A percentile compares a stretch with the other conserved stretches of the same genome.
Evolutionary conservation across 1,284 basidiomycete species (phyloP).

Genomic region (Anthracocystis panici-leucophaei): DNA sequence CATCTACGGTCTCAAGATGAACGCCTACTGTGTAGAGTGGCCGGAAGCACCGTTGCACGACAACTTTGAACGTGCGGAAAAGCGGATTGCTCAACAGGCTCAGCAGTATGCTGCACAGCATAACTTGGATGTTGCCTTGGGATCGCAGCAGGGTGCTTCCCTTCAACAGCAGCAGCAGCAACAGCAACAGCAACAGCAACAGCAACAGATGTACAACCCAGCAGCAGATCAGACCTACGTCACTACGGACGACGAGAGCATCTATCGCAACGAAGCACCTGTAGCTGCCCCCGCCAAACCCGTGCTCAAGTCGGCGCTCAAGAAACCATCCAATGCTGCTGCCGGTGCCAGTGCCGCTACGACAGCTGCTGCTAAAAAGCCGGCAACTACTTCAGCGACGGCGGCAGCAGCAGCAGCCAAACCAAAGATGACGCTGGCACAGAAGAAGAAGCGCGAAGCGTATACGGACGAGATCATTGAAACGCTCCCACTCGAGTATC

Average conservation of each 20-base stretch:
- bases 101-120: conserved; percentile 50
- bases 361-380: conserved; percentile 21
- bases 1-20: conserved; percentile 93
- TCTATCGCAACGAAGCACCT: conserved; percentile 37
- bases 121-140: conserved; percentile 18
- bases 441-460: conserved; percentile 76
- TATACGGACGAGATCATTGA: conserved; percentile 75
- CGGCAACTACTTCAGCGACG: conserved; percentile 4
- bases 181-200: conserved; percentile 22
- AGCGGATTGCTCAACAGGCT: conserved; percentile 51
- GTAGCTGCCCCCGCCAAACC: conserved; percentile 25
- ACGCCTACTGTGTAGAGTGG: conserved; percentile 91
- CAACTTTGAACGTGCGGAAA: conserved; percentile 57
- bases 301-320: conserved; percentile 47
- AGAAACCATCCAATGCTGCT: conserved; percentile 29
- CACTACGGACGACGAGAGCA: conserved; percentile 61
- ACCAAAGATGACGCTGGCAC: conserved; percentile 79
- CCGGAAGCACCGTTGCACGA: conserved; percentile 73
- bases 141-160: conserved; percentile 10
- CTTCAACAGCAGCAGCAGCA: conserved; percentile 18
- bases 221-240: conserved; percentile 65
- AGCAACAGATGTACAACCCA: conserved; percentile 21
- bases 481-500: conserved; percentile 86
- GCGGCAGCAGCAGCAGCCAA: conserved; percentile 70
- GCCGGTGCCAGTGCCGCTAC: conserved; percentile 23